Conservation (phyloP, 345 rosid genomes). For the Rhizophora mangle region DNA sequence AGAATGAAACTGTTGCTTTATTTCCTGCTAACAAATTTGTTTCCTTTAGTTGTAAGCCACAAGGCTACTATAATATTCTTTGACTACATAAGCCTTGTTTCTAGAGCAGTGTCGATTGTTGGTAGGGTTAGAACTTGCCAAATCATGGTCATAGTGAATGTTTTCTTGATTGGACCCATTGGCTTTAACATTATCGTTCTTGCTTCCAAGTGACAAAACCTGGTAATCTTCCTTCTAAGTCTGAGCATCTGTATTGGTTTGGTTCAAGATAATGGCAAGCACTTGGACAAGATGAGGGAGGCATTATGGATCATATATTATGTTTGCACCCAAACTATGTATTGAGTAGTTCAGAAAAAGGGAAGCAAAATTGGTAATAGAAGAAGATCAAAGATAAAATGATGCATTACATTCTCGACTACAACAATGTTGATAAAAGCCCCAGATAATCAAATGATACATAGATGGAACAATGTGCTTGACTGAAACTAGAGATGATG, state of each 20-base stretch:
- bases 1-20: too few species aligned
- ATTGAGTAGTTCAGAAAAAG: background rate
- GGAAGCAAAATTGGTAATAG: background rate
- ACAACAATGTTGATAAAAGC: too few species aligned
- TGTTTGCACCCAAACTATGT: constrained; percentile 76
- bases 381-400: background rate
- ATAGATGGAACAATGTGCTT: too few species aligned
- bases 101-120: background rate
- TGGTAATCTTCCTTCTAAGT: constrained; percentile 10
- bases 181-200: background rate
- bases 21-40: too few species aligned
- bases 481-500: too few species aligned
- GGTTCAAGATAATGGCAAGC: constrained; percentile 49
- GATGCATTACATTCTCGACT: background rate
- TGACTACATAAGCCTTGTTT: background rate
- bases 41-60: constrained; percentile 41
- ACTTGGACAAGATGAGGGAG: constrained; percentile 64
- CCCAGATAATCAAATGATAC: too few species aligned
- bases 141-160: background rate
- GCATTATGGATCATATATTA: constrained; percentile 70
- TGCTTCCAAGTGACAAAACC: background rate
- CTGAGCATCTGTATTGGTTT: constrained; percentile 15
- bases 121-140: background rate
- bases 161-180: constrained; percentile 10
- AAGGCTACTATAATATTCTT: constrained; percentile 9